Conservation (phyloP, 768 basidiomycete genomes). For the Mycena venus region DNA sequence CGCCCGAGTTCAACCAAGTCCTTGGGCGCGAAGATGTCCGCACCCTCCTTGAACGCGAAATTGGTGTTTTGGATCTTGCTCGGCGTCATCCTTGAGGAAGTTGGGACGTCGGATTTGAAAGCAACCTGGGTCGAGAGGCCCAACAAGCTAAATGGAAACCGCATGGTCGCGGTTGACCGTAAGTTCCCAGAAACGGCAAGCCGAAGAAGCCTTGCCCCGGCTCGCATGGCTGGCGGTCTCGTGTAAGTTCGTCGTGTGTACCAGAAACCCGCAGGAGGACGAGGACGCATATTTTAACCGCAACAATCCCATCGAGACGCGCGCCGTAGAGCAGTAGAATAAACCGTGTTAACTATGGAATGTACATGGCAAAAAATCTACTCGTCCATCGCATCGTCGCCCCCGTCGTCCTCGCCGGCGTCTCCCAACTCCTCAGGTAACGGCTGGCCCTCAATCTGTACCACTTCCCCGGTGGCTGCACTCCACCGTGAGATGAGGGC, state of each 20-base stretch:
- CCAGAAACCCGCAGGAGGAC: too few species aligned
- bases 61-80: conserved; percentile 45
- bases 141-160: conserved; percentile 65
- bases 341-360: conserved; percentile 7
- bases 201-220: not conserved
- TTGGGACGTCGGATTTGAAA: conserved; percentile 43
- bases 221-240: conserved; percentile 14
- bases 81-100: conserved; percentile 40
- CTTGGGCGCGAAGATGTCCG: conserved; percentile 76
- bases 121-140: conserved; percentile 70
- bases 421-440: conserved; percentile 47
- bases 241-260: not conserved
- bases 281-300: too few species aligned
- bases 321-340: too few species aligned
- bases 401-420: conserved; percentile 49
- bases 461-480: conserved; percentile 73
- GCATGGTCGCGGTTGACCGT: conserved; percentile 52
- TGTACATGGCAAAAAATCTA: conserved; percentile 47
- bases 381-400: conserved; percentile 65
- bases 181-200: conserved; percentile 1
- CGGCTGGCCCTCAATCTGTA: conserved; percentile 64
- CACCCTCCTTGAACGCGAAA: conserved; percentile 71
- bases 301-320: too few species aligned
- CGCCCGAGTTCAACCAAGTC: conserved; percentile 79
- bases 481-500: conserved; percentile 82